phyloP scores from a whole-genome alignment of 305 asterid species.

The Fraxinus nigra region DNA sequence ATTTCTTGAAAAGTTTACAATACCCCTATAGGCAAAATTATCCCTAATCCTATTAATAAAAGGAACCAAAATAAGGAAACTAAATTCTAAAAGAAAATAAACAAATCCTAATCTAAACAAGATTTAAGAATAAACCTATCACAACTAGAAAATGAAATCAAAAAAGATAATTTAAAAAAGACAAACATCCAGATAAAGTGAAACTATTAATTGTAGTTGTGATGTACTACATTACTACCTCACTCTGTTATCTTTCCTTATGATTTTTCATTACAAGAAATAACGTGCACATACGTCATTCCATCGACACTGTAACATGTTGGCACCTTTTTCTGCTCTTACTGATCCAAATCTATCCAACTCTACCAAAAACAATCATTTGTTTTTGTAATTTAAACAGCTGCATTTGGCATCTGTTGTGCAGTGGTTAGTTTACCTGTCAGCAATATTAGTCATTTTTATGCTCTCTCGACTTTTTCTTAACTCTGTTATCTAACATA shows the following conservation, averaged over 20 bases:
- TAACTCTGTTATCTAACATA: constrained; percentile 6
- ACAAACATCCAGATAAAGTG: too few species aligned
- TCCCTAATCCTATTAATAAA: too few species aligned
- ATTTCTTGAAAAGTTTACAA: too few species aligned
- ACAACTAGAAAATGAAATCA: too few species aligned
- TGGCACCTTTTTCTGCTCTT: background rate
- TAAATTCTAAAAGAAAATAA: too few species aligned
- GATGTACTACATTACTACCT: background rate
- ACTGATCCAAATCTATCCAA: constrained; percentile 12
- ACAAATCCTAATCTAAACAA: too few species aligned
- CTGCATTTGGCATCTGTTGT: constrained; percentile 10
- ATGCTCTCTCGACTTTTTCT: constrained; percentile 9
- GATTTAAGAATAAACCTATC: too few species aligned
- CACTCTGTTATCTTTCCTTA: background rate
- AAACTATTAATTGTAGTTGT: too few species aligned
- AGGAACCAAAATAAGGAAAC: too few species aligned
- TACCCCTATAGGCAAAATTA: too few species aligned
- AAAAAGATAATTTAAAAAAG: too few species aligned
- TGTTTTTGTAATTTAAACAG: background rate
- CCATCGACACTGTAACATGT: background rate
- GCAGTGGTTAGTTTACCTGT: constrained; percentile 4
- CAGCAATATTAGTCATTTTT: constrained; percentile 12
- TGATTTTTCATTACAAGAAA: background rate
- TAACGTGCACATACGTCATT: background rate
- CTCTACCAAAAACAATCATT: background rate